Base-by-base conservation (phyloP, 495 filamentous ascomycete genomes). In the Aspergillus funiculosus region DNA sequence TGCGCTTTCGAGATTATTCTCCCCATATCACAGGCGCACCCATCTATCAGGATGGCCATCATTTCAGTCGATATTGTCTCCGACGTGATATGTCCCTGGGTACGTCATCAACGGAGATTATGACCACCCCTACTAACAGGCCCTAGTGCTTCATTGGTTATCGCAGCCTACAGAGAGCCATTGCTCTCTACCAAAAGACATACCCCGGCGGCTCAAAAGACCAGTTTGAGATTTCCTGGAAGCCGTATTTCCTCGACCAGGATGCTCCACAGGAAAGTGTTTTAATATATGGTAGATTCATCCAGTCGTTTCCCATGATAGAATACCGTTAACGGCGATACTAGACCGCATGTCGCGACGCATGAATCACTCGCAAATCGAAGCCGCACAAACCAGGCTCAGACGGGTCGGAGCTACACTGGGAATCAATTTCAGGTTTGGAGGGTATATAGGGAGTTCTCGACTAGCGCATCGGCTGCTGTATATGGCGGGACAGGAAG, bases 61-160 rank as follows among this genome's bases (percentile, higher is more conserved):
- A 84, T 84, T 66, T 59, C 74, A 17, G 82, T 86, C 53, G 69
- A 79, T 18, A 71, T 86, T 45, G 68, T 81, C n/a, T 76, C 67
- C 26, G 83, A 86, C 63, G 74, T 68, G 2, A 77, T 86, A 24
- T 87, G 83, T 60, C 82, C 82, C 2, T 86, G 78, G 63, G 75
- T 72, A 52, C 43, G 61, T 26, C 47, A n/a, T n/a, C 21, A 19
- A 10, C 29, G n/a, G n/a, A n/a, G n/a, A n/a, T n/a, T n/a, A n/a
- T n/a, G n/a, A n/a, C n/a, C 32, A 18, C 30, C 35, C 20, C 14
- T 32, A 20, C 6, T 43, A 41, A 41, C 13, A 19, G 1, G 35
- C 20, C 1, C 8, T 34, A 73, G 81, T 89, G 85, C 64, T 87
- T 83, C 58, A 67, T 88, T 8, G 83, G 82, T 53, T 80, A 83